Conservation (phyloP, 768 basidiomycete genomes). For the Inosperma sp. region DNA sequence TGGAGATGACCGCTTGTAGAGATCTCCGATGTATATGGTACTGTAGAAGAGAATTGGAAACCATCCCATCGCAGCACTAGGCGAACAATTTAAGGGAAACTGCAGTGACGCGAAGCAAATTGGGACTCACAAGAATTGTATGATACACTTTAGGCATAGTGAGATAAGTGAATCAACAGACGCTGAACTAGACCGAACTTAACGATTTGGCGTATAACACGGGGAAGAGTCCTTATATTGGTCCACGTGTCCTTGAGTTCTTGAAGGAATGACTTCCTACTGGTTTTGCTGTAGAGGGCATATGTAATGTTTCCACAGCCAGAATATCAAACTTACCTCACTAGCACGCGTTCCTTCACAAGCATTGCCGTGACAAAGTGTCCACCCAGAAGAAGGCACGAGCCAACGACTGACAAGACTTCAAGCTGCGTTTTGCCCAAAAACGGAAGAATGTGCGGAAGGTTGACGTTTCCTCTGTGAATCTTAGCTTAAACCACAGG, state of each 20-base stretch:
- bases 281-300: constrained; percentile 20
- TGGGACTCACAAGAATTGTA: constrained; percentile 72
- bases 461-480: constrained; percentile 71
- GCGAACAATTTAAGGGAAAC: neutral
- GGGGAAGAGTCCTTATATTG: constrained; percentile 65
- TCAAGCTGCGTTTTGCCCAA: constrained; percentile 78
- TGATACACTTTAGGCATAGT: constrained; percentile 49
- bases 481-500: neutral
- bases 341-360: constrained; percentile 73
- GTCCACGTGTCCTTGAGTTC: constrained; percentile 66
- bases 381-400: constrained; percentile 56
- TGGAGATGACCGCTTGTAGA: constrained; percentile 56
- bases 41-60: constrained; percentile 90
- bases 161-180: neutral
- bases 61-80: constrained; percentile 83
- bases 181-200: constrained; percentile 27
- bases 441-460: constrained; percentile 65
- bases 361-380: constrained; percentile 58
- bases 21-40: constrained; percentile 81
- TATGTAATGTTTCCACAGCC: constrained; percentile 18
- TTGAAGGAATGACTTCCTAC: constrained; percentile 29
- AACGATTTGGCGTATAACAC: constrained; percentile 76
- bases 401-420: constrained; percentile 73
- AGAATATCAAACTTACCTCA: constrained; percentile 26
- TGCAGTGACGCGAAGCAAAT: neutral